Conservation (phyloP, 1,139 yeast genomes). For the Zygosaccharomyces sapae region DNA sequence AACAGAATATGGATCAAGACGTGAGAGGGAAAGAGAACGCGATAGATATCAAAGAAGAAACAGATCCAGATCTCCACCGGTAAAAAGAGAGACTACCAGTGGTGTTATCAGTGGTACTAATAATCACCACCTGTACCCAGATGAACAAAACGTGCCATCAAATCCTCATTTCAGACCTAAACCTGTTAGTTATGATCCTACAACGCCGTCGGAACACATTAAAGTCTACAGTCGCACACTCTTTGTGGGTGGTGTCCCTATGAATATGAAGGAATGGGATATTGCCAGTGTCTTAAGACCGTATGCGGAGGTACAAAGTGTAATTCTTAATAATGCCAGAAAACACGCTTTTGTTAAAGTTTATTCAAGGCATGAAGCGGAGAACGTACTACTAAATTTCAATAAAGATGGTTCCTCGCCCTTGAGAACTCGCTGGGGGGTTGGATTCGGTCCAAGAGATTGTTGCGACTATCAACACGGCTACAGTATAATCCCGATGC, state of each 20-base stretch:
- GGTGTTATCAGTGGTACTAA: slow-evolving; percentile 26
- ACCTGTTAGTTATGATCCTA: slow-evolving; percentile 62
- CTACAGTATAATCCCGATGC: slow-evolving; percentile 77
- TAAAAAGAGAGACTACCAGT: slow-evolving; percentile 17
- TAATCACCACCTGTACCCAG: slow-evolving; percentile 38
- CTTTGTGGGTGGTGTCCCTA: slow-evolving; percentile 91
- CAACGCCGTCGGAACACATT: slow-evolving; percentile 74
- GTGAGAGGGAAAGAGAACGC: slow-evolving; percentile 31
- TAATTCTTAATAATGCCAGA: slow-evolving; percentile 79
- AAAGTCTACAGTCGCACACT: slow-evolving; percentile 85
- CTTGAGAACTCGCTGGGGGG: slow-evolving; percentile 94
- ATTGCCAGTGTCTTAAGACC: slow-evolving; percentile 68
- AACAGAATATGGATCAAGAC: slow-evolving; percentile 33
- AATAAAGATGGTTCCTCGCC: slow-evolving; percentile 52
- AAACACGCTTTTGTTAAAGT: slow-evolving; percentile 95
- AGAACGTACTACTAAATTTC: slow-evolving; percentile 59
- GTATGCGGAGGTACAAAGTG: slow-evolving; percentile 92
- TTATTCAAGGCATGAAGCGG: slow-evolving; percentile 94
- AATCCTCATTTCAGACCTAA: slow-evolving; percentile 71
- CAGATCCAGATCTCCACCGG: slow-evolving; percentile 38
- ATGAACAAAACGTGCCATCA: slow-evolving; percentile 64
- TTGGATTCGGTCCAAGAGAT: slow-evolving; percentile 97
- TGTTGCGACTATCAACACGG: slow-evolving; percentile 95
- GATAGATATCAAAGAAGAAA: slow-evolving; percentile 27
- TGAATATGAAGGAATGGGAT: slow-evolving; percentile 70